Conservation (phyloP, 805 yeast genomes). For the Metschnikowia peoriensis region DNA sequence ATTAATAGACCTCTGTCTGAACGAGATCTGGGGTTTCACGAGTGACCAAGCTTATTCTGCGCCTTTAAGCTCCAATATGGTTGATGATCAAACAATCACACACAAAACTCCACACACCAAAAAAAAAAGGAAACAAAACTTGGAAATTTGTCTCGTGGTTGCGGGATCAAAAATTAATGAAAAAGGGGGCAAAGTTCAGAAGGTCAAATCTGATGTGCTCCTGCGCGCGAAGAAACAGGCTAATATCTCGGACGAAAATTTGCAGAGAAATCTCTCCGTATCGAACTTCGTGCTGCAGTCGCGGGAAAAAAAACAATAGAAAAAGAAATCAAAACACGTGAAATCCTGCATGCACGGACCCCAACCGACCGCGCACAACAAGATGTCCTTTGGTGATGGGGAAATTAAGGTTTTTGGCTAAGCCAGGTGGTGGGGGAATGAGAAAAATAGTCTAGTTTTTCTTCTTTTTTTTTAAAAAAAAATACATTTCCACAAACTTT, state of each 20-base stretch:
- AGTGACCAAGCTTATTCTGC: neutral
- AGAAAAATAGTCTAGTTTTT: too few relatives aligned
- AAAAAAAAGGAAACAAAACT: neutral
- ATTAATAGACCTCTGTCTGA: neutral
- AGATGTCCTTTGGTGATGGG: neutral
- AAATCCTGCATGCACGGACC: neutral
- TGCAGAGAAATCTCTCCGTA: neutral
- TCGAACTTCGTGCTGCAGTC: neutral
- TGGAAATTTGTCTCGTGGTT: neutral
- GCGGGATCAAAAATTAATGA: neutral
- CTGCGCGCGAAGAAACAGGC: constrained; percentile 3
- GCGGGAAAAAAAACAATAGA: neutral
- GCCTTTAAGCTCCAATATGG: neutral
- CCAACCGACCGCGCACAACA: neutral
- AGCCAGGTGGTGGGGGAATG: neutral
- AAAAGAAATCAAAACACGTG: neutral
- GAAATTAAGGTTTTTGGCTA: neutral
- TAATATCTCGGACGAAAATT: constrained; percentile 2
- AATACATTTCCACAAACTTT: too few relatives aligned
- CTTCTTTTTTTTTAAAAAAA: too few relatives aligned
- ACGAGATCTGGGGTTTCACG: neutral
- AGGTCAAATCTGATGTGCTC: neutral
- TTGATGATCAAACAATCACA: neutral
- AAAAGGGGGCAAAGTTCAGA: neutral
- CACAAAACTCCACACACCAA: neutral